These are phyloP conservation scores for Alternaria ventricosa DNA, from an alignment of 2,329 filamentous ascomycete genomes.

Conservation along the genomic window DNA sequence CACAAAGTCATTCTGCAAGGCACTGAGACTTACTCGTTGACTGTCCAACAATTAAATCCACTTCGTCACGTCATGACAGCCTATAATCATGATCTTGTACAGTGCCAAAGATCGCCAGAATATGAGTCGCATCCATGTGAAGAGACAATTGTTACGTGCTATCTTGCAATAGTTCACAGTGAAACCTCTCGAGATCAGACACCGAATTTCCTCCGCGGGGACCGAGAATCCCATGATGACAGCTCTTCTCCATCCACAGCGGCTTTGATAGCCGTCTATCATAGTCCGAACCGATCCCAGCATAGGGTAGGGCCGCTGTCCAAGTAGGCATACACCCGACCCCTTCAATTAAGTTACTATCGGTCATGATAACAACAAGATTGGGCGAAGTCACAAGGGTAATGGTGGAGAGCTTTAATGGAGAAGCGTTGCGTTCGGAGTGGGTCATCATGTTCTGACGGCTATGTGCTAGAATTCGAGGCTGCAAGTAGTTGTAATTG, in stretches of 20 bases:
- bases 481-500: not conserved
- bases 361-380: not conserved
- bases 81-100: not conserved
- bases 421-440: not conserved
- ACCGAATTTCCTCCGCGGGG: not conserved
- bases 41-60: not conserved
- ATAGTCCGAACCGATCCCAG: not conserved
- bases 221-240: not conserved
- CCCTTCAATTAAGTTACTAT: not conserved
- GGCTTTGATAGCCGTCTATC: not conserved
- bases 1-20: not conserved
- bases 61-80: not conserved
- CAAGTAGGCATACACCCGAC: not conserved
- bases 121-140: not conserved
- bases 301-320: not conserved
- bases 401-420: not conserved
- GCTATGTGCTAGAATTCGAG: not conserved
- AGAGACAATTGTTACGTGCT: not conserved
- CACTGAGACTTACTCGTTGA: not conserved
- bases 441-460: not conserved
- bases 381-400: not conserved
- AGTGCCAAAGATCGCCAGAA: not conserved
- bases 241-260: not conserved
- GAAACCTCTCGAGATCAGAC: not conserved
- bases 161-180: not conserved